These are phyloP conservation scores for Mycosphaerelloides madeirae DNA, from an alignment of 2,329 filamentous ascomycete genomes.

Conservation along the genomic window DNA sequence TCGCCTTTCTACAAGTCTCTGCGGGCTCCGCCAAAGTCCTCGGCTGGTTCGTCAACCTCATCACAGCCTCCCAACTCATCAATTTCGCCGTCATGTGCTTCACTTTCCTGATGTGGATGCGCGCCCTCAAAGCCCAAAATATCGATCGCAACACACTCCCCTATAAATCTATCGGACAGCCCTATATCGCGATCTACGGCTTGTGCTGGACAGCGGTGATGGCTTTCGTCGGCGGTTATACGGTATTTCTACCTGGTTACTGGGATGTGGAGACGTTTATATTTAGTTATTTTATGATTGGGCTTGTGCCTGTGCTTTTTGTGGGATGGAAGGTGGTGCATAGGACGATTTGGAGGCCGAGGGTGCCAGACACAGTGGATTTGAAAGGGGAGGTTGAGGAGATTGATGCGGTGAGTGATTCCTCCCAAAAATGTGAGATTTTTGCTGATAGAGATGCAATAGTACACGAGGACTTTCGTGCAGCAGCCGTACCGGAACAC, in stretches of 20 bases:
- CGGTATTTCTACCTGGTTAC: conserved; percentile 62
- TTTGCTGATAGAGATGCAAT: too few relatives aligned
- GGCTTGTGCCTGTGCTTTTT: conserved; percentile 64
- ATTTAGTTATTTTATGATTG: conserved; percentile 69
- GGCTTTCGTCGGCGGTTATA: conserved; percentile 70
- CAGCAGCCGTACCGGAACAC: conserved; percentile 27
- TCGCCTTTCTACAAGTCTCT: conserved; percentile 69
- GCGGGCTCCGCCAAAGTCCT: conserved; percentile 62
- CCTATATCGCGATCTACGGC: conserved; percentile 65
- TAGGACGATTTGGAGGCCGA: conserved; percentile 51
- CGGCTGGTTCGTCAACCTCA: conserved; percentile 64
- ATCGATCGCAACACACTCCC: conserved; percentile 61
- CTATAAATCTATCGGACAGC: conserved; percentile 63
- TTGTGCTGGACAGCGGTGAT: conserved; percentile 61
- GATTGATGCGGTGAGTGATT: conserved; percentile 54
- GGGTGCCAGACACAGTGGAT: conserved; percentile 57
- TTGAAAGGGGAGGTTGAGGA: conserved; percentile 58
- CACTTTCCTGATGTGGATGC: conserved; percentile 67
- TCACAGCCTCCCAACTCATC: conserved; percentile 69
- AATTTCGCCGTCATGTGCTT: conserved; percentile 65
- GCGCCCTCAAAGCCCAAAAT: conserved; percentile 63
- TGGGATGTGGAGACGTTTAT: conserved; percentile 68
- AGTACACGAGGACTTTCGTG: conserved; percentile 22
- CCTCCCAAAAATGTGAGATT: too few relatives aligned
- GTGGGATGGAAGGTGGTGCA: conserved; percentile 67